A percentile compares a stretch with the other conserved stretches of the same genome.
Evolutionary conservation across 208 protist genomes (phyloP).

Genomic region (Leishmania mexicana): DNA sequence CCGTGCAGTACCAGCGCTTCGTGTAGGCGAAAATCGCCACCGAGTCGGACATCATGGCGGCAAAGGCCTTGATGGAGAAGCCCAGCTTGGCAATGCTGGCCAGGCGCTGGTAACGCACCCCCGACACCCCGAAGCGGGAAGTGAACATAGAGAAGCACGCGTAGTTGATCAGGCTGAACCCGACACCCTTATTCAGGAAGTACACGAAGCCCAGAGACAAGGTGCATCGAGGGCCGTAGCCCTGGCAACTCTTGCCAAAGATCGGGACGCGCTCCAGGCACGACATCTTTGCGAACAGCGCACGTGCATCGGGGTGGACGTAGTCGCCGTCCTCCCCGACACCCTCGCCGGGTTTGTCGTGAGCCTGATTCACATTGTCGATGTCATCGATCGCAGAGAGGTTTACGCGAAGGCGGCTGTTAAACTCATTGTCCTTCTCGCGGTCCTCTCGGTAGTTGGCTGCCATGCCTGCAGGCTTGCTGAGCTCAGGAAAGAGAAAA

Average conservation of each 20-base stretch:
- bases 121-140: constrained; percentile 42
- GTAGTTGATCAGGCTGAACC: constrained; percentile 42
- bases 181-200: constrained; percentile 64
- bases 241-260: constrained; percentile 42
- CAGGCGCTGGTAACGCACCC: constrained; percentile 59
- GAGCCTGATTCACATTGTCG: constrained; percentile 9
- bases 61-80: constrained; percentile 65
- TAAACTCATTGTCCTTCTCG: constrained; percentile 29
- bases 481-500: background rate
- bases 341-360: background rate
- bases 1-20: constrained; percentile 76
- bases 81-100: constrained; percentile 46
- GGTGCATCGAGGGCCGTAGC: constrained; percentile 43
- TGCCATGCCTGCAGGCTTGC: constrained; percentile 17
- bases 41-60: constrained; percentile 52
- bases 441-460: constrained; percentile 15
- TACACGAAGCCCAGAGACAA: constrained; percentile 45
- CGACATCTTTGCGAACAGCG: constrained; percentile 1
- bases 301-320: background rate
- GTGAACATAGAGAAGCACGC: constrained; percentile 53
- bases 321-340: constrained; percentile 11
- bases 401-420: constrained; percentile 30
- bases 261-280: constrained; percentile 35
- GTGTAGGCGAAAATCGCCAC: constrained; percentile 69
- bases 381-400: constrained; percentile 25